Base-by-base conservation (phyloP, 2,329 filamentous ascomycete species). In the Alternaria triticina region DNA sequence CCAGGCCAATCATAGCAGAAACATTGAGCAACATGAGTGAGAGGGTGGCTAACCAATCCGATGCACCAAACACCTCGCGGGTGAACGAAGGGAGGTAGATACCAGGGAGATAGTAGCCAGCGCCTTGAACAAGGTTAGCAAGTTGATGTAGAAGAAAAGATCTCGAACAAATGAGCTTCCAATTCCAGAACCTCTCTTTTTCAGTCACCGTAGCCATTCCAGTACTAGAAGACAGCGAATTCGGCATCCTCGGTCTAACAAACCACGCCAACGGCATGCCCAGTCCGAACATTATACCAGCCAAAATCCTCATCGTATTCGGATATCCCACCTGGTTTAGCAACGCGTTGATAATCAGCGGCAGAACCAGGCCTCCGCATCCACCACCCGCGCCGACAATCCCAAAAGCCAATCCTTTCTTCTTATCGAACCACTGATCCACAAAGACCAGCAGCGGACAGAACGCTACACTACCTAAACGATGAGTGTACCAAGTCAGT, bases 391-490 rank as follows among this genome's bases (percentile, higher is more conserved):
- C 68, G 82, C 85, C 88, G 82, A 90, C 87, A 58, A 89, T 83
- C 12, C 89, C 88, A 67, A 86, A 88, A 1, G 87, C 87, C 20
- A 89, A 77, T 0, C 87, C 86, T 52, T 87, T 86, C 25, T 84
- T 82, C 33, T 79, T 80, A 23, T 86, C 80, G 72, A 89, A 90
- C 87, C 87, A 90, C 70, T 89, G 84, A 65, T 89, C 85, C 51
- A 89, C 80, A 75, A 88, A 88, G 27, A 86, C 62, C 13, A 83
- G 81, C 1, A 79, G 78, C 1, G 83, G 83, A 27, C 70, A 84
- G 64, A 80, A 88, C 5, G 85, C 62, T 1, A 86, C 69, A 10
- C 81, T 78, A 13, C 28, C 28, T 33, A 13, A 33, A n/a, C n/a
- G 28, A 33, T 33, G 11, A 4, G 28, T 33, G 12, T 13, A 33